Conservation (phyloP, 169 alveolate species). For the Cryptosporidium sp. region DNA sequence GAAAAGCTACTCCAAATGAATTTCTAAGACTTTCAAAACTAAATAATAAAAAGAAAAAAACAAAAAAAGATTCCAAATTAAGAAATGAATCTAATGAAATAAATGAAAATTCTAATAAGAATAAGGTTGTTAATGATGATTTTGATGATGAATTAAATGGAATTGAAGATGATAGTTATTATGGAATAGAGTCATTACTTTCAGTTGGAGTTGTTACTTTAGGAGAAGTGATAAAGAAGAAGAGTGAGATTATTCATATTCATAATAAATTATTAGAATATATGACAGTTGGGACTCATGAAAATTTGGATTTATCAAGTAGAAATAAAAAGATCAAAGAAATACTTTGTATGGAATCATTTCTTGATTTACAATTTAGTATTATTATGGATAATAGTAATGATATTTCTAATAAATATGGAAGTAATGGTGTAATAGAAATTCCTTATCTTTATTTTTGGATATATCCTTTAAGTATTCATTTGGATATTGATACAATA, state of each 20-base stretch:
- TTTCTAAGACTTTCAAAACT: slow-evolving; percentile 34
- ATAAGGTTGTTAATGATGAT: not conserved
- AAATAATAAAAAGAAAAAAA: not conserved
- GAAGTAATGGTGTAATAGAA: slow-evolving; percentile 60
- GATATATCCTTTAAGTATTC: slow-evolving; percentile 69
- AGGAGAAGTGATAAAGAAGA: slow-evolving; percentile 43
- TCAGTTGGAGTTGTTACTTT: slow-evolving; percentile 46
- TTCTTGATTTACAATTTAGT: slow-evolving; percentile 29
- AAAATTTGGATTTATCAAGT: not conserved
- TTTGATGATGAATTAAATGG: not conserved
- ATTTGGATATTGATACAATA: slow-evolving; percentile 46
- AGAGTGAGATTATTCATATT: slow-evolving; percentile 24
- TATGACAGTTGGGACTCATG: slow-evolving; percentile 29
- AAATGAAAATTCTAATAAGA: not conserved
- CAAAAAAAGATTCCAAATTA: not conserved
- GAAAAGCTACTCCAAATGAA: slow-evolving; percentile 60
- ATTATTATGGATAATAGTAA: slow-evolving; percentile 17
- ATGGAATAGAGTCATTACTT: slow-evolving; percentile 29
- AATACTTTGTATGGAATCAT: slow-evolving; percentile 47
- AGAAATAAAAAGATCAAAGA: slow-evolving; percentile 14
- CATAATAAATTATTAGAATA: slow-evolving; percentile 26
- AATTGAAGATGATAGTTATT: slow-evolving; percentile 6
- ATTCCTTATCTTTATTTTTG: slow-evolving; percentile 61
- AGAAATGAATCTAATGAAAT: not conserved
- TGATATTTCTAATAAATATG: slow-evolving; percentile 35